Base-by-base conservation (phyloP, 805 yeast genomes). In the Candida tallmaniae region DNA sequence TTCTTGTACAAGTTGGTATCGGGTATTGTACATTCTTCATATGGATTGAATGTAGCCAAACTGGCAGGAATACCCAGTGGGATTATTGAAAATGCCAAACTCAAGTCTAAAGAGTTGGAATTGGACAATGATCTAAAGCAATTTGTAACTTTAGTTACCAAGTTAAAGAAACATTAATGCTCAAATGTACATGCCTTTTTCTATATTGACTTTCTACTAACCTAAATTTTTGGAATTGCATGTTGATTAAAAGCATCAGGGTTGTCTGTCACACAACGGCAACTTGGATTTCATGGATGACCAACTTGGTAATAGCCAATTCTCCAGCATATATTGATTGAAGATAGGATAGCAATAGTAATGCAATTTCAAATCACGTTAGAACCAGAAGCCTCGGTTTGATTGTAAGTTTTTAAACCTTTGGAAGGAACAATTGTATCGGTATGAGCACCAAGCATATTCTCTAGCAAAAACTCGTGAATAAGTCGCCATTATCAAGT, bases 31-130 rank as follows among this genome's bases (percentile, higher is more conserved):
- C 56, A 73, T 27, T 72, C 79, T 35, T 83, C 89, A 36, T 87
- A 81, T 54, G 97, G 96, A 1, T 62, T 89, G 23, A 85, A 88
- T 50, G 95, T 86, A 24, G 96, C 96, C 0, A 71, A 76, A 39
- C 49, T 87, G 38, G 93, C 96, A 0, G 75, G 76, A 0, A 57
- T 88, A 2, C 76, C 80, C 1, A 49, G 47, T 3, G 51, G 48
- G 1, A 60, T 81, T 5, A 62, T 79, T 4, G 52, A 58, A 1
- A 46, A 51, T 3, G 86, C 86, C 0, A 58, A 45, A 30, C 31
- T 35, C 13, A 51, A 62, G 12, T 65, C 78, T 8, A 58, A 56
- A 32, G 41, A 41, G 20, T 41, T 62, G 47, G 60, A 54, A 41
- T 29, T 38, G 3, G 44, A 44, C 19, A 46, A 58, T 5, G 69